Percentiles rank a stretch among this genome's conserved stretches.
Conservation (phyloP, 257 asterid genomes). For the Leonotis leonurus region DNA sequence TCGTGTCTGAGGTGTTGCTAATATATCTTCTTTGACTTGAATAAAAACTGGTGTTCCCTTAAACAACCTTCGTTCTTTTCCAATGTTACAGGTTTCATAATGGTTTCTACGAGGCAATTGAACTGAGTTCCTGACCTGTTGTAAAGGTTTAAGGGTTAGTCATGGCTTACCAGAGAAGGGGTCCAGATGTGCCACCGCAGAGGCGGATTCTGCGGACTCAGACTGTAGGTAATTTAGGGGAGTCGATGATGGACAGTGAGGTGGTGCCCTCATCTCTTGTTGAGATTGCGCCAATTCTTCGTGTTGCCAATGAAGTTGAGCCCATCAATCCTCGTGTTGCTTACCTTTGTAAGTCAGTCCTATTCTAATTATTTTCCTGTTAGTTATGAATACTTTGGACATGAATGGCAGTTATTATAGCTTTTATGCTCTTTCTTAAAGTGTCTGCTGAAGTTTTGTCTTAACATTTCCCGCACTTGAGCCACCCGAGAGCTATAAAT, state of each 20-base stretch:
- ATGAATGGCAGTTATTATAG: not conserved
- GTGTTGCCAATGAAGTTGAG: conserved; percentile 98
- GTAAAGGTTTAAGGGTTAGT: conserved; percentile 27
- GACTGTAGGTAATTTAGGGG: conserved; percentile 89
- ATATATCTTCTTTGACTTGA: too few relatives aligned
- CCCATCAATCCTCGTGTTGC: conserved; percentile 86
- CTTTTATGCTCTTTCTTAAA: not conserved
- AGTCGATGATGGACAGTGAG: conserved; percentile 97
- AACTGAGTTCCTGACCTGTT: conserved; percentile 12
- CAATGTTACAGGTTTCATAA: not conserved
- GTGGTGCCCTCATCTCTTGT: conserved; percentile 93
- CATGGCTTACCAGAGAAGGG: conserved; percentile 97
- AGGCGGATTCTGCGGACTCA: conserved; percentile 89
- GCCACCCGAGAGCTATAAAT: too few relatives aligned
- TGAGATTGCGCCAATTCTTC: conserved; percentile 95
- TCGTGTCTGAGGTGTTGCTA: too few relatives aligned
- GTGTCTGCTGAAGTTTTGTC: too few relatives aligned
- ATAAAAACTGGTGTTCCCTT: too few relatives aligned
- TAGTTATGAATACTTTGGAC: not conserved
- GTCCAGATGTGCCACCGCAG: conserved; percentile 63
- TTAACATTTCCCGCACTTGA: too few relatives aligned
- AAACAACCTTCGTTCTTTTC: too few relatives aligned
- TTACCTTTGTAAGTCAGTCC: conserved; percentile 87
- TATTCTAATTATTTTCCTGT: not conserved
- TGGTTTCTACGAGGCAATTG: conserved; percentile 23